A percentile compares a stretch with the other conserved stretches of the same genome.
These are phyloP conservation scores for Monilinia laxa DNA, from an alignment of 2,329 filamentous ascomycete genomes.

Conservation along the genomic window DNA sequence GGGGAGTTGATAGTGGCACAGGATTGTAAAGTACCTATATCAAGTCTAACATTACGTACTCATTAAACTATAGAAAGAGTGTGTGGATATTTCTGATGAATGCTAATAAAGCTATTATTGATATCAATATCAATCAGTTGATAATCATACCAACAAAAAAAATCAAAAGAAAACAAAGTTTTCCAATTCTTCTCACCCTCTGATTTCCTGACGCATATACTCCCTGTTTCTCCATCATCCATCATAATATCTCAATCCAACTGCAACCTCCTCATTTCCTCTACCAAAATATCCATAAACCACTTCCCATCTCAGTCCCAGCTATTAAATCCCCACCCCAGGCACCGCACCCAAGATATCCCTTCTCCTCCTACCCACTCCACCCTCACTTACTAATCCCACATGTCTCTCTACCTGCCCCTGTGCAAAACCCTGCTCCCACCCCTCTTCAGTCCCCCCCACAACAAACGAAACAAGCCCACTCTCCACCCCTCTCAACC, in stretches of 20 bases:
- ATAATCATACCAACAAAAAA: background rate
- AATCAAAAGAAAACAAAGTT: background rate
- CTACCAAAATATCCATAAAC: background rate
- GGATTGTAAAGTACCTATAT: too few relatives aligned
- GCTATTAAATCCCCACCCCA: background rate
- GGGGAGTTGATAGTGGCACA: too few relatives aligned
- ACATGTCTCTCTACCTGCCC: constrained; percentile 7
- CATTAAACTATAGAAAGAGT: background rate
- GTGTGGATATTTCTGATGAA: background rate
- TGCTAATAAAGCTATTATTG: constrained; percentile 8
- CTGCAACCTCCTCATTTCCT: background rate
- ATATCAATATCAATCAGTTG: background rate
- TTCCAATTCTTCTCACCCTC: too few relatives aligned
- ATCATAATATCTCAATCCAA: background rate
- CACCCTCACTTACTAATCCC: background rate
- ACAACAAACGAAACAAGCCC: constrained; percentile 35
- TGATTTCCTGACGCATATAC: background rate
- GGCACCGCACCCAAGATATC: constrained; percentile 12
- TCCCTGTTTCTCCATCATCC: background rate
- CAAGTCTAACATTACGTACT: background rate
- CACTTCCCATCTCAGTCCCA: too few relatives aligned
- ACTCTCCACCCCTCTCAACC: constrained; percentile 27
- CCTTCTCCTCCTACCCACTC: constrained; percentile 11
- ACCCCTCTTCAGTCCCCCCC: constrained; percentile 33
- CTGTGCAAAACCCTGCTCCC: background rate